Conservation (phyloP, 1,139 yeast genomes). For the Blastobotrys elegans region DNA sequence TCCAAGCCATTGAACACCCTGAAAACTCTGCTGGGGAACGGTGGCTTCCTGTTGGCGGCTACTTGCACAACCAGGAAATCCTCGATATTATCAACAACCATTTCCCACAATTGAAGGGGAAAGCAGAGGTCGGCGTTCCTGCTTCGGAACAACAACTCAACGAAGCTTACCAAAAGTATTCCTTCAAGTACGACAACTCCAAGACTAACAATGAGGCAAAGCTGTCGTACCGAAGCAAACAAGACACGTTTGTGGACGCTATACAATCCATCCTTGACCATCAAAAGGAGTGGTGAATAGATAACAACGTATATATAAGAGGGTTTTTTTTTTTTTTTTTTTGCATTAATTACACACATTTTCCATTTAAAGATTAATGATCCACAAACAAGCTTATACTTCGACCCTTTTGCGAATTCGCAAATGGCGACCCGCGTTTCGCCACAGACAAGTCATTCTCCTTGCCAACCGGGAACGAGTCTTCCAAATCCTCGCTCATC, state of each 20-base stretch:
- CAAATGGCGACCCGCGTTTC: constrained; percentile 23
- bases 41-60: constrained; percentile 33
- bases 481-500: constrained; percentile 21
- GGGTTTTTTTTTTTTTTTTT: background rate
- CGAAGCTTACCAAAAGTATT: background rate
- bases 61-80: background rate
- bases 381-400: constrained; percentile 31
- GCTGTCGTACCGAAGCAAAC: constrained; percentile 10
- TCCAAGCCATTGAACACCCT: constrained; percentile 39
- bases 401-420: constrained; percentile 24
- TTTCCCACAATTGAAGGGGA: background rate
- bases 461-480: constrained; percentile 16
- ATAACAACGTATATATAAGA: too few relatives aligned
- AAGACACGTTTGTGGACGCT: background rate
- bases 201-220: constrained; percentile 19
- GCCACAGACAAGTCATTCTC: constrained; percentile 25
- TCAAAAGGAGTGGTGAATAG: background rate
- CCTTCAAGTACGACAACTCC: constrained; percentile 15
- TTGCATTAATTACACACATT: background rate
- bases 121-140: background rate
- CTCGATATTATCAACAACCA: background rate
- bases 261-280: background rate
- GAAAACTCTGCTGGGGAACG: constrained; percentile 37
- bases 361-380: constrained; percentile 10
- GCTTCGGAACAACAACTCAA: background rate